phyloP scores from a whole-genome alignment of 345 rosid genomes.

The Pugionium dolabratum region DNA sequence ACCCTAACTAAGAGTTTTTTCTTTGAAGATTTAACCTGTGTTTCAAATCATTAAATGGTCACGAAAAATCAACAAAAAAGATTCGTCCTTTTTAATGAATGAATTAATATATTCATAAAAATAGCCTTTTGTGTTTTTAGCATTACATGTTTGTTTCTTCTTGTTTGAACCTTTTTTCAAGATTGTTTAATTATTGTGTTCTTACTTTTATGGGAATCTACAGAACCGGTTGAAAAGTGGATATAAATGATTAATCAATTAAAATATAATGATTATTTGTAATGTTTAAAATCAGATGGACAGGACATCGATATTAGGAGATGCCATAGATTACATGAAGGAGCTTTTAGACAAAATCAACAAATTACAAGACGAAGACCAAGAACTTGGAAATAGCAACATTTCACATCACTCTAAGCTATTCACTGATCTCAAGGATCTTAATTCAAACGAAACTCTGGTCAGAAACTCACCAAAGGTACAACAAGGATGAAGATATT shows the following conservation, averaged over 20 bases:
- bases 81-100: constrained; percentile 18
- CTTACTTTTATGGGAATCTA: constrained; percentile 36
- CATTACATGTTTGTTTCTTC: constrained; percentile 37
- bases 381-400: constrained; percentile 40
- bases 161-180: constrained; percentile 23
- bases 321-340: constrained; percentile 72
- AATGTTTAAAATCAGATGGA: constrained; percentile 53
- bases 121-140: constrained; percentile 24
- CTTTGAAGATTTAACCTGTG: constrained; percentile 5
- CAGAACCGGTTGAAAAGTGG: constrained; percentile 35
- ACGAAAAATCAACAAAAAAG: constrained; percentile 12
- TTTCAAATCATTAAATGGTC: background rate
- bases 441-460: constrained; percentile 53
- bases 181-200: constrained; percentile 31
- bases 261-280: constrained; percentile 13
- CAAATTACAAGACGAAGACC: constrained; percentile 57
- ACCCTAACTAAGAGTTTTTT: constrained; percentile 21
- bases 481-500: constrained; percentile 29
- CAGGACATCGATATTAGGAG: constrained; percentile 70
- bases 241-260: constrained; percentile 17
- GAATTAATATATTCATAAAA: constrained; percentile 3
- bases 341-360: constrained; percentile 66
- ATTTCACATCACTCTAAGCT: constrained; percentile 35
- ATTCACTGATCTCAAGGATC: constrained; percentile 48
- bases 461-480: constrained; percentile 93